Evolutionary conservation across 768 basidiomycete species (phyloP).

Genomic region (Lentinula aciculospora): DNA sequence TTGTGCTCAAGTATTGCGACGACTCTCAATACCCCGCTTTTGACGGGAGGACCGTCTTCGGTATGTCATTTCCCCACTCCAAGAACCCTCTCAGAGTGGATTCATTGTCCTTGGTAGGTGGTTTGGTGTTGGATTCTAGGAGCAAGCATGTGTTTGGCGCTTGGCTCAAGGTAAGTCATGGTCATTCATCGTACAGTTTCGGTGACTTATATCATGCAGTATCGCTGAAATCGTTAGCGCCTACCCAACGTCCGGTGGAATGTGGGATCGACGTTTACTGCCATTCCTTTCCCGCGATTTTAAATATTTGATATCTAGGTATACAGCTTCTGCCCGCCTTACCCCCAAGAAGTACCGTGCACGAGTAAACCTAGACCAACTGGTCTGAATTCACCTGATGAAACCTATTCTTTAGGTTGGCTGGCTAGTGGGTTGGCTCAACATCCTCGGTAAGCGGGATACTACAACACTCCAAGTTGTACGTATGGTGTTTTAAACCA

Average conservation of each 20-base stretch:
- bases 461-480: not conserved
- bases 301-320: conserved; percentile 36
- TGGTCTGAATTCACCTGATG: not conserved
- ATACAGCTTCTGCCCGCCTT: conserved; percentile 77
- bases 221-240: conserved; percentile 78
- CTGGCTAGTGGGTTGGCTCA: conserved; percentile 81
- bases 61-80: conserved; percentile 23
- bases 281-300: not conserved
- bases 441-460: conserved; percentile 54
- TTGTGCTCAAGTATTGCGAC: conserved; percentile 74
- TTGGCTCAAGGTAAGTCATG: conserved; percentile 44
- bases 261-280: conserved; percentile 33
- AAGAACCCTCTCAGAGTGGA: conserved; percentile 1
- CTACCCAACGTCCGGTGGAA: conserved; percentile 68
- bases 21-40: conserved; percentile 71
- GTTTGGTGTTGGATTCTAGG: conserved; percentile 77
- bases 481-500: not conserved
- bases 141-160: conserved; percentile 66
- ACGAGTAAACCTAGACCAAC: conserved; percentile 29
- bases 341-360: conserved; percentile 62
- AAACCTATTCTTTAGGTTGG: conserved; percentile 39
- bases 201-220: conserved; percentile 15
- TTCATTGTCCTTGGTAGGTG: conserved; percentile 31
- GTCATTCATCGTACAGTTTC: too few species aligned
- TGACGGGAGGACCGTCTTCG: conserved; percentile 64